These are phyloP conservation scores for Pilatotrama ljubarskyi DNA, from an alignment of 768 basidiomycete genomes.

Conservation along the genomic window DNA sequence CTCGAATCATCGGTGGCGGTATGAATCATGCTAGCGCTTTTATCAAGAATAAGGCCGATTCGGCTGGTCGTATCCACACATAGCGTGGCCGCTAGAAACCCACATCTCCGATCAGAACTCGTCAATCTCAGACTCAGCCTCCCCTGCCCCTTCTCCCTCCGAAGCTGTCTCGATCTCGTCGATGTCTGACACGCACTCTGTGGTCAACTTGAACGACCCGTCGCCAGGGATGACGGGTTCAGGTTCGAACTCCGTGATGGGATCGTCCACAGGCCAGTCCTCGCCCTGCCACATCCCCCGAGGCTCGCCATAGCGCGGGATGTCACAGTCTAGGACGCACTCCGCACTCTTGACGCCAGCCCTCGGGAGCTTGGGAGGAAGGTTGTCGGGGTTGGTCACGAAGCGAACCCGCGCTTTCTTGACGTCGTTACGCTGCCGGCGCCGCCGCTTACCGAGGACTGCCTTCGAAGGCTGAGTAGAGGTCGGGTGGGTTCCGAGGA, in stretches of 20 bases:
- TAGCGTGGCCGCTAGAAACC: too few relatives aligned
- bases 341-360: neutral
- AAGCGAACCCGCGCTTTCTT: neutral
- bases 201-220: too few relatives aligned
- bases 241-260: too few relatives aligned
- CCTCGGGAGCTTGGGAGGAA: neutral
- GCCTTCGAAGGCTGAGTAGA: neutral
- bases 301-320: neutral
- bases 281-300: too few relatives aligned
- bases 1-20: too few relatives aligned
- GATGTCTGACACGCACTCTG: neutral
- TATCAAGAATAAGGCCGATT: too few relatives aligned
- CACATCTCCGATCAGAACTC: neutral
- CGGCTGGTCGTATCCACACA: too few relatives aligned
- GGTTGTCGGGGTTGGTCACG: neutral
- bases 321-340: neutral
- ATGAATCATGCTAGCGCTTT: too few relatives aligned
- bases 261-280: too few relatives aligned
- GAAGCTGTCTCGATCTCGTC: neutral
- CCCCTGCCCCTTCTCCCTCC: neutral
- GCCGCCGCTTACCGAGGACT: neutral
- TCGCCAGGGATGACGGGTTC: too few relatives aligned
- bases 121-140: neutral
- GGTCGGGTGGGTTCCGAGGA: neutral
- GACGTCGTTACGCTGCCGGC: neutral